Evolutionary conservation across 2,329 filamentous ascomycete species (phyloP).

Genomic region (Arachnomyces sp.): DNA sequence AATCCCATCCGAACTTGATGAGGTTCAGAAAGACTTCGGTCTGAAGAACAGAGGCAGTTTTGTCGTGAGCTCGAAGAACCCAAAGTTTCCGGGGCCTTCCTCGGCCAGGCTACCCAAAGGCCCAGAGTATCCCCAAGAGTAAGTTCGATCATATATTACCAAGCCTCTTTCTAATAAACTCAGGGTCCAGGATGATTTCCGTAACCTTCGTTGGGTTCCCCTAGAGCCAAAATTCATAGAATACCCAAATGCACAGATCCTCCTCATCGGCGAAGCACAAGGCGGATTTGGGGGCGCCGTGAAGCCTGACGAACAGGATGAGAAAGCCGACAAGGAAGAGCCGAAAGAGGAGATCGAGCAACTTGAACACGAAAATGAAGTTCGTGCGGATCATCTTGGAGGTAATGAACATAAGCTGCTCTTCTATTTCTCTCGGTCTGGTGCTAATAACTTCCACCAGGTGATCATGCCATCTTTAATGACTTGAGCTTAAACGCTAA

Average conservation of each 20-base stretch:
- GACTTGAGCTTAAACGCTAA: slow-evolving; percentile 53
- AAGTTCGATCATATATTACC: slow-evolving; percentile 22
- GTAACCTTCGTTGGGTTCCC: slow-evolving; percentile 64
- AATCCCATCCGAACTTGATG: slow-evolving; percentile 59
- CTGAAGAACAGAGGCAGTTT: slow-evolving; percentile 66
- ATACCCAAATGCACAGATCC: slow-evolving; percentile 65
- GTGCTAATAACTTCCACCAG: slow-evolving; percentile 23
- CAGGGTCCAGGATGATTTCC: slow-evolving; percentile 65
- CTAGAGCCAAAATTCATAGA: slow-evolving; percentile 66
- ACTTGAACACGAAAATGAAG: slow-evolving; percentile 66
- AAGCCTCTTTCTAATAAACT: slow-evolving; percentile 1
- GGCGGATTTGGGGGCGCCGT: slow-evolving; percentile 28
- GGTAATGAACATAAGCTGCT: slow-evolving; percentile 29
- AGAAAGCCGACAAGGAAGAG: slow-evolving; percentile 53
- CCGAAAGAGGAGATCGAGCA: slow-evolving; percentile 66
- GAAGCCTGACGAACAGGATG: slow-evolving; percentile 25
- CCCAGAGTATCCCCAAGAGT: slow-evolving; percentile 65
- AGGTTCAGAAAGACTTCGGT: slow-evolving; percentile 69
- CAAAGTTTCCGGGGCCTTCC: slow-evolving; percentile 58
- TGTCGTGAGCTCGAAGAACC: slow-evolving; percentile 73
- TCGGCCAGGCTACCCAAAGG: slow-evolving; percentile 56
- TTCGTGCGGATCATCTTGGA: slow-evolving; percentile 54
- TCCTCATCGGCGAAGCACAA: slow-evolving; percentile 61
- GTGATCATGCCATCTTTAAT: slow-evolving; percentile 53
- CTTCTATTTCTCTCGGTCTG: slow-evolving; percentile 2